Conservation (phyloP, 306 rosid genomes). For the Vigna nakashimae region DNA sequence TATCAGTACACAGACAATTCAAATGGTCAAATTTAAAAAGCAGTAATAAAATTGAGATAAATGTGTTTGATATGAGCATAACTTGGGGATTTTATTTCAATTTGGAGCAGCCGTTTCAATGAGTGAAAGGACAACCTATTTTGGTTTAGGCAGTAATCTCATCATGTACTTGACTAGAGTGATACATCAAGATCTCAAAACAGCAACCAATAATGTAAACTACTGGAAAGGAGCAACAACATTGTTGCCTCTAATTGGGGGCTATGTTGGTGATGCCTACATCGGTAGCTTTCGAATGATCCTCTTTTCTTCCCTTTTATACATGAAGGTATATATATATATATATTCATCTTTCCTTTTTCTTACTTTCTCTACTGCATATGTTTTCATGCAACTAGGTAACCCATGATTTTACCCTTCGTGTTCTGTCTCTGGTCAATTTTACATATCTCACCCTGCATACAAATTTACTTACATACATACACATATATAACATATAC, state of each 20-base stretch:
- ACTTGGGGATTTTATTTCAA: background rate
- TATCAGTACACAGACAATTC: too few species aligned
- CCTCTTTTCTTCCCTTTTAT: conserved; percentile 45
- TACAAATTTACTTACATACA: background rate
- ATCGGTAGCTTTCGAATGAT: conserved; percentile 49
- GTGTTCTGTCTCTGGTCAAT: background rate
- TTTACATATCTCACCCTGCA: background rate
- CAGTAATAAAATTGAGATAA: too few species aligned
- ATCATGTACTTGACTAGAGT: conserved; percentile 50
- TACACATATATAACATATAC: too few species aligned
- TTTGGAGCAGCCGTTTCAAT: conserved; percentile 43
- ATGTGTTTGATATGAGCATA: background rate
- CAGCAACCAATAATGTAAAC: conserved; percentile 54
- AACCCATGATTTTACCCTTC: background rate
- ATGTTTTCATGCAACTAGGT: background rate
- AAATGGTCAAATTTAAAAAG: too few species aligned
- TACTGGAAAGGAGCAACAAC: conserved; percentile 58
- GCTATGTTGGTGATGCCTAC: conserved; percentile 55
- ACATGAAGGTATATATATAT: conserved; percentile 47
- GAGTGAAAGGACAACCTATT: conserved; percentile 48
- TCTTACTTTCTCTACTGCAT: background rate
- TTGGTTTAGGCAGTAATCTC: conserved; percentile 51
- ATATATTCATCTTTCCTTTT: background rate
- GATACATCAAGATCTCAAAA: conserved; percentile 55
- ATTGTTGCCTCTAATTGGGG: conserved; percentile 55